These are phyloP conservation scores for Lyophyllum decastes DNA, from an alignment of 768 basidiomycete genomes.

Conservation along the genomic window DNA sequence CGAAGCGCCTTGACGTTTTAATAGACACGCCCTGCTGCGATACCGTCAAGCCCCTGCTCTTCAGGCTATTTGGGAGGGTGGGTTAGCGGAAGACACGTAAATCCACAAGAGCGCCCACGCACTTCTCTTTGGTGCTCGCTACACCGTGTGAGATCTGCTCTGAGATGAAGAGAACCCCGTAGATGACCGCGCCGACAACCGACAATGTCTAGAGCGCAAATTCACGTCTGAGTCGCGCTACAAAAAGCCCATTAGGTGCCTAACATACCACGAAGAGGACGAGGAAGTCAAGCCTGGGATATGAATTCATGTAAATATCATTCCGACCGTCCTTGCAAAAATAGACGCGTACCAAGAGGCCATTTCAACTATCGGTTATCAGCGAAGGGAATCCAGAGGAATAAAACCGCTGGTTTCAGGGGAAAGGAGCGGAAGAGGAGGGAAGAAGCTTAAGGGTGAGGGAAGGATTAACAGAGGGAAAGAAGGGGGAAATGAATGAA, in stretches of 20 bases:
- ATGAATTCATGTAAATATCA: not conserved
- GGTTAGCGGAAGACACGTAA: not conserved
- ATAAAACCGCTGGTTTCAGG: not conserved
- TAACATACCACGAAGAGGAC: constrained; percentile 38
- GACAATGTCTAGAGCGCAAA: constrained; percentile 43
- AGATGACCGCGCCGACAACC: constrained; percentile 46
- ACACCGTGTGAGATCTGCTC: constrained; percentile 42
- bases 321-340: not conserved
- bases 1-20: constrained; percentile 61
- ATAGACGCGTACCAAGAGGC: constrained; percentile 11
- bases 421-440: not conserved
- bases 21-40: constrained; percentile 64
- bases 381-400: not conserved
- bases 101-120: constrained; percentile 26
- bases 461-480: not conserved
- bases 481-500: not conserved
- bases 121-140: constrained; percentile 58
- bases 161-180: constrained; percentile 39
- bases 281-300: constrained; percentile 41
- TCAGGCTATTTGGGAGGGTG: constrained; percentile 41
- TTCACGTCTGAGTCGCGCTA: not conserved
- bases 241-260: constrained; percentile 18
- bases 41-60: constrained; percentile 56
- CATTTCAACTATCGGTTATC: not conserved
- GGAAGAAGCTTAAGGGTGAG: too few species aligned